Percentiles rank a stretch among this genome's conserved stretches.
phyloP scores from a whole-genome alignment of 1,139 yeast species.

The Geotrichum phurueaensis region DNA sequence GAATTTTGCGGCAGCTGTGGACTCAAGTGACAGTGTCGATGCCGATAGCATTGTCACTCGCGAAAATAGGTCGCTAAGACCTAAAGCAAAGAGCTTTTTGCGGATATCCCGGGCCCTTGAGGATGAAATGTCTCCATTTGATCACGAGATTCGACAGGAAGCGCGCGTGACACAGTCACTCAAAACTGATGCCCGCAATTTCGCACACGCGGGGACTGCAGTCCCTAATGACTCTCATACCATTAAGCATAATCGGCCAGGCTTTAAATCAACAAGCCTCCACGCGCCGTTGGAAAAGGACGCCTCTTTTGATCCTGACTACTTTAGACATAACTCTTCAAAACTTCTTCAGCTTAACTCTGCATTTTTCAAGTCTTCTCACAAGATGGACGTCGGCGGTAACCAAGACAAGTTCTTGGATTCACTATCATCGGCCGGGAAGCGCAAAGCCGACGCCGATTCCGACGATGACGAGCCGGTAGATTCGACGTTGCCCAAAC shows the following conservation, averaged over 20 bases:
- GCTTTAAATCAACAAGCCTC: neutral
- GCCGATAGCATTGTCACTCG: neutral
- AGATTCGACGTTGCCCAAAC: neutral
- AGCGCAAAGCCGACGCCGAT: neutral
- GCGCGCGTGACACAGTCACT: conserved; percentile 34
- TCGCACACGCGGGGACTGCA: neutral
- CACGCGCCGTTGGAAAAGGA: neutral
- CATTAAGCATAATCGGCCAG: neutral
- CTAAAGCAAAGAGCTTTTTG: conserved; percentile 31
- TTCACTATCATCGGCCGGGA: neutral
- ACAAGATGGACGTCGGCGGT: neutral
- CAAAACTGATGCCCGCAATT: conserved; percentile 22
- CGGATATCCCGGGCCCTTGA: conserved; percentile 33
- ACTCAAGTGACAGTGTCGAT: neutral
- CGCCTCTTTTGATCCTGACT: neutral
- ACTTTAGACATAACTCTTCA: neutral
- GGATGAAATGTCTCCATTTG: conserved; percentile 33
- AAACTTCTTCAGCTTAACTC: neutral
- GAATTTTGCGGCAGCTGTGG: neutral
- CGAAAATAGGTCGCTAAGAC: conserved; percentile 24
- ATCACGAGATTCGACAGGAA: conserved; percentile 33
- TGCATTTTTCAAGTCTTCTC: neutral
- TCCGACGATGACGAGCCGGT: neutral
- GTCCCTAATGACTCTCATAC: neutral
- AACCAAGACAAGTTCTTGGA: neutral